phyloP scores from a whole-genome alignment of 176 grass and related monocot species.

The Eragrostis curvula region DNA sequence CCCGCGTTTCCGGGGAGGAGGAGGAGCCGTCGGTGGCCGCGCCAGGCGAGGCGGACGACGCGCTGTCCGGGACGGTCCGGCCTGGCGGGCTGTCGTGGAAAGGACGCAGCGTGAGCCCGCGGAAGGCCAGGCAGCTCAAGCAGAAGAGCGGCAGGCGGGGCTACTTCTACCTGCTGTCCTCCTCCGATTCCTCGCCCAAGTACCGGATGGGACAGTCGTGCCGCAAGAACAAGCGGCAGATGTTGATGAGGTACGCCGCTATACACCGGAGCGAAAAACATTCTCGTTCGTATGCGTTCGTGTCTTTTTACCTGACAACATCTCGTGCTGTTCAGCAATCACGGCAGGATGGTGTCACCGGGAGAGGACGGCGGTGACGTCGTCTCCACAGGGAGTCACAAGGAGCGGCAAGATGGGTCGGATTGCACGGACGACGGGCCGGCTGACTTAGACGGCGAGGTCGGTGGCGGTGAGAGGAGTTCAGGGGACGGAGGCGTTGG shows the following conservation, averaged over 20 bases:
- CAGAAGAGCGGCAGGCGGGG: slow-evolving; percentile 55
- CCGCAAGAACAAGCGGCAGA: slow-evolving; percentile 73
- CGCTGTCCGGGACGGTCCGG: slow-evolving; percentile 53
- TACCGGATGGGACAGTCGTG: slow-evolving; percentile 89
- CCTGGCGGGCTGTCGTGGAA: slow-evolving; percentile 83
- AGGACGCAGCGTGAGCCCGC: slow-evolving; percentile 74
- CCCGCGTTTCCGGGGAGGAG: neutral
- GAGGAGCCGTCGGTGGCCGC: neutral
- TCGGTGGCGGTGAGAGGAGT: slow-evolving; percentile 42
- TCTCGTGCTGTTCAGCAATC: neutral
- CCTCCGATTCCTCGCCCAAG: slow-evolving; percentile 71
- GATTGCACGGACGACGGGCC: slow-evolving; percentile 29
- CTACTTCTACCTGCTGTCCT: slow-evolving; percentile 51
- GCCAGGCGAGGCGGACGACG: slow-evolving; percentile 47
- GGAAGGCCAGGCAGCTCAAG: slow-evolving; percentile 64
- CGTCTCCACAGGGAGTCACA: slow-evolving; percentile 3
- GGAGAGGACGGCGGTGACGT: slow-evolving; percentile 34
- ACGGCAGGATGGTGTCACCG: slow-evolving; percentile 42
- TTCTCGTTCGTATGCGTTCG: neutral
- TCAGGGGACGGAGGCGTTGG: slow-evolving; percentile 24
- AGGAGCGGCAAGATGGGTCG: slow-evolving; percentile 15
- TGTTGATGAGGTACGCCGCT: slow-evolving; percentile 51
- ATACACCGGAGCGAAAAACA: neutral
- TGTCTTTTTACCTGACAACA: neutral
- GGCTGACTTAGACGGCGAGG: slow-evolving; percentile 46